Conservation (phyloP, 163 green algal genomes). For the Coccomyxa subellipsoidea region DNA sequence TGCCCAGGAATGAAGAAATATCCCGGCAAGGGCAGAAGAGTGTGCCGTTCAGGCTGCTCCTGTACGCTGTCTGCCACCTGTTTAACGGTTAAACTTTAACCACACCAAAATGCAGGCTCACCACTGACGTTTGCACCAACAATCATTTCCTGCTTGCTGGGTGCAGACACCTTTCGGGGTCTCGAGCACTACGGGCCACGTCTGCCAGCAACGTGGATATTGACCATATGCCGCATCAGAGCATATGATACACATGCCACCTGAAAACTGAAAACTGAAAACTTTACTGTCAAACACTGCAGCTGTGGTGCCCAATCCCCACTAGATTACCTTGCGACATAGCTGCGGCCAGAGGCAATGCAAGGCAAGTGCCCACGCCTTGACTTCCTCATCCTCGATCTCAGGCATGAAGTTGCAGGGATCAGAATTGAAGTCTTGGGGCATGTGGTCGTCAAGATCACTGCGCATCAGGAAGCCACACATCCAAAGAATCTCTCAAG, state of each 20-base stretch:
- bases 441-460: background rate
- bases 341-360: conserved; percentile 6
- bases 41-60: conserved; percentile 18
- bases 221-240: too few relatives aligned
- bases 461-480: background rate
- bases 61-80: conserved; percentile 22
- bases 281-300: too few relatives aligned
- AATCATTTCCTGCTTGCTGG: too few relatives aligned
- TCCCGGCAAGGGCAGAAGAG: conserved; percentile 28
- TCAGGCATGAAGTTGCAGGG: background rate
- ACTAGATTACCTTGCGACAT: background rate
- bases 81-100: background rate
- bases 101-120: too few relatives aligned
- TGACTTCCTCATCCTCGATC: background rate
- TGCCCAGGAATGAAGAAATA: conserved; percentile 29
- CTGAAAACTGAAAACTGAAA: too few relatives aligned
- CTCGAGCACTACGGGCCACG: too few relatives aligned
- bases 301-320: too few relatives aligned
- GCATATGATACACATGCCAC: too few relatives aligned
- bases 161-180: too few relatives aligned
- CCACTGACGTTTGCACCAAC: too few relatives aligned
- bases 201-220: too few relatives aligned
- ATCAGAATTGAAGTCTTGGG: background rate
- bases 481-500: background rate
- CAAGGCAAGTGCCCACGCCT: background rate